These are phyloP conservation scores for Acacia melanoxylon DNA, from an alignment of 306 rosid species.

Conservation along the genomic window DNA sequence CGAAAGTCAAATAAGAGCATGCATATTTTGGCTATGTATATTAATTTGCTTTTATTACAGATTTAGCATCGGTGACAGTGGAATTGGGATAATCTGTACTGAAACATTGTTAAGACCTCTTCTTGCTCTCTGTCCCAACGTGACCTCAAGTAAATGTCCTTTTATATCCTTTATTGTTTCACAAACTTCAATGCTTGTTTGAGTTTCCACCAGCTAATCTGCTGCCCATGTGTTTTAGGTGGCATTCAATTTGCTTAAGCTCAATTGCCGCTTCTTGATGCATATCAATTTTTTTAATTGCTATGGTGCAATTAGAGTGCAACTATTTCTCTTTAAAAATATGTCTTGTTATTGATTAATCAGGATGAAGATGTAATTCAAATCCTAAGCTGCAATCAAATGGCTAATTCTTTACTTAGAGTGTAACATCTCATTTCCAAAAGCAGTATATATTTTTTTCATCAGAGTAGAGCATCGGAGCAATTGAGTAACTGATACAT, in stretches of 20 bases:
- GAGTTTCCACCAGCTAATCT: conserved; percentile 3
- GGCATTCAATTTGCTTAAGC: conserved; percentile 80
- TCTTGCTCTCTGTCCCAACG: conserved; percentile 74
- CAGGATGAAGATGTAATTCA: conserved; percentile 11
- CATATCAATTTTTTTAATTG: conserved; percentile 18
- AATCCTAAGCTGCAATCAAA: not conserved
- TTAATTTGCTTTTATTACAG: conserved; percentile 41
- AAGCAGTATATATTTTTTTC: no score
- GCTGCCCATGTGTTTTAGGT: conserved; percentile 44
- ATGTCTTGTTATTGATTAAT: conserved; percentile 13
- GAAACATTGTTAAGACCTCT: conserved; percentile 67
- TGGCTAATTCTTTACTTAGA: not conserved
- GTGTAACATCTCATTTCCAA: no score
- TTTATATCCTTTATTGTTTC: not conserved
- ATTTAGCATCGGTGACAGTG: conserved; percentile 79
- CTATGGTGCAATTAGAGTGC: conserved; percentile 4
- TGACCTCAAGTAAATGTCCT: conserved; percentile 61
- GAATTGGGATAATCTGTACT: conserved; percentile 82
- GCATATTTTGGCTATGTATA: not conserved
- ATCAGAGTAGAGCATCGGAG: no score
- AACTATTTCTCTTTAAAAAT: not conserved
- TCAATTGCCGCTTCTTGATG: conserved; percentile 73
- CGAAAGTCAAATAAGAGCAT: not conserved
- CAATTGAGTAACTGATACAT: no score
- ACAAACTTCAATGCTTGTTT: not conserved